A percentile compares a stretch with the other conserved stretches of the same genome.
Evolutionary conservation across 768 basidiomycete genomes (phyloP).

Genomic region (Mycena indigotica): DNA sequence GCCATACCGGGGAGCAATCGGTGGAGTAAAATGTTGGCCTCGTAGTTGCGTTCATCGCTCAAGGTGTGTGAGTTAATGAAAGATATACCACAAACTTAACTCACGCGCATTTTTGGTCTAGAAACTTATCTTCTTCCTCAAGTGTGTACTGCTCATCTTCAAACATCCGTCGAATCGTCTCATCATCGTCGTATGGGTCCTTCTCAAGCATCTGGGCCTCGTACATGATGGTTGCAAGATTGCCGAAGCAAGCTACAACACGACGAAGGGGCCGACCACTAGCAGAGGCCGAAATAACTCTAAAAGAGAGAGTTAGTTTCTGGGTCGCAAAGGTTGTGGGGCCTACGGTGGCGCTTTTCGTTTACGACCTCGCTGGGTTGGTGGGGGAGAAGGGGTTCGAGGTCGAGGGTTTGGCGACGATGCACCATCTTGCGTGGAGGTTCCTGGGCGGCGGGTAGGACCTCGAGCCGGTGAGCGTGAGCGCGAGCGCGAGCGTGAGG

Average conservation of each 20-base stretch:
- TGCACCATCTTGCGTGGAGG: neutral
- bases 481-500: too few relatives aligned
- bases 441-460: neutral
- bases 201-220: neutral
- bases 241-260: conserved; percentile 4
- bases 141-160: neutral
- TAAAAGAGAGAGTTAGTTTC: too few relatives aligned
- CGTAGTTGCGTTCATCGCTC: conserved; percentile 8
- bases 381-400: too few relatives aligned
- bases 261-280: neutral
- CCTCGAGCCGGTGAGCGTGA: neutral
- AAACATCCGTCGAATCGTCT: conserved; percentile 1
- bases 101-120: conserved; percentile 8
- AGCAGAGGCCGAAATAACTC: neutral
- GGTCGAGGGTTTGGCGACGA: neutral
- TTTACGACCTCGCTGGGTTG: too few relatives aligned
- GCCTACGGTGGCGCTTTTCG: too few relatives aligned
- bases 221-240: conserved; percentile 1
- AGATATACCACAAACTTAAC: neutral
- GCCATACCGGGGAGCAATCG: neutral
- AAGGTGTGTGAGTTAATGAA: neutral
- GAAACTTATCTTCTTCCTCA: neutral
- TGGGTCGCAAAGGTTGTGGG: too few relatives aligned
- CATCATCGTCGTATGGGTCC: neutral
- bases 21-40: neutral